Percentiles rank a stretch among this genome's conserved stretches.
phyloP scores from a whole-genome alignment of 2,329 filamentous ascomycete species.

The Sphaerostilbella broomeana region DNA sequence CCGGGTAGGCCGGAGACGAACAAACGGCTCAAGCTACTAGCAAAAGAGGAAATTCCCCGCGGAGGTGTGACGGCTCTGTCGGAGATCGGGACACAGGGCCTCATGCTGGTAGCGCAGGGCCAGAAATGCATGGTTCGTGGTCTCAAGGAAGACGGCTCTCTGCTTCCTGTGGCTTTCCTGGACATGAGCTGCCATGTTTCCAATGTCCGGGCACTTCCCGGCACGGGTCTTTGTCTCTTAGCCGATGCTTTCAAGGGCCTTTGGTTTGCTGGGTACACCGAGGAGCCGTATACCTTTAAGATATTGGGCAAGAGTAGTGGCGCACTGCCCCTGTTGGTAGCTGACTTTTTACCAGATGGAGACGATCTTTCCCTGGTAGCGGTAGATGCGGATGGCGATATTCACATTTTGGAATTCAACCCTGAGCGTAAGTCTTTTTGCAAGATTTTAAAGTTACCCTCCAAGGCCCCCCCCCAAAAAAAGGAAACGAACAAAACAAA shows the following conservation, averaged over 20 bases:
- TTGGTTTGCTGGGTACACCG: constrained; percentile 94
- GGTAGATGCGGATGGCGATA: constrained; percentile 74
- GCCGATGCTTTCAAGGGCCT: constrained; percentile 88
- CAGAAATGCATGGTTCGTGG: constrained; percentile 97
- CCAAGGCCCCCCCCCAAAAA: background rate
- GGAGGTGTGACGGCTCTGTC: constrained; percentile 85
- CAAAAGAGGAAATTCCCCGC: constrained; percentile 83
- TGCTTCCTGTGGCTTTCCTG: constrained; percentile 92
- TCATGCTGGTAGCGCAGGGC: constrained; percentile 84
- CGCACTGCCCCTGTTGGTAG: constrained; percentile 68
- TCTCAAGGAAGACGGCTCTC: constrained; percentile 86
- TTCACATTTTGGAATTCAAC: constrained; percentile 89
- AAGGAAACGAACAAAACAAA: background rate
- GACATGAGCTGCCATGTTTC: constrained; percentile 94
- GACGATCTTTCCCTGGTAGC: constrained; percentile 76
- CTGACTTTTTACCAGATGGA: constrained; percentile 83
- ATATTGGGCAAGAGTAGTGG: constrained; percentile 83
- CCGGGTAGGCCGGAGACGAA: constrained; percentile 80
- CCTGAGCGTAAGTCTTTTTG: constrained; percentile 68
- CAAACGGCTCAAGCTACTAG: constrained; percentile 75
- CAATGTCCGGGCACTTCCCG: constrained; percentile 73
- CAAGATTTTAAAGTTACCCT: too few relatives aligned
- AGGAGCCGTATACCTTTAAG: constrained; percentile 94
- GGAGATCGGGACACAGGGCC: constrained; percentile 78
- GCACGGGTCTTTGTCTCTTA: constrained; percentile 79